Percentiles rank a stretch among this genome's conserved stretches.
Evolutionary conservation across 176 grass and related monocot genomes (phyloP).

Genomic region (Triticum timopheevii): DNA sequence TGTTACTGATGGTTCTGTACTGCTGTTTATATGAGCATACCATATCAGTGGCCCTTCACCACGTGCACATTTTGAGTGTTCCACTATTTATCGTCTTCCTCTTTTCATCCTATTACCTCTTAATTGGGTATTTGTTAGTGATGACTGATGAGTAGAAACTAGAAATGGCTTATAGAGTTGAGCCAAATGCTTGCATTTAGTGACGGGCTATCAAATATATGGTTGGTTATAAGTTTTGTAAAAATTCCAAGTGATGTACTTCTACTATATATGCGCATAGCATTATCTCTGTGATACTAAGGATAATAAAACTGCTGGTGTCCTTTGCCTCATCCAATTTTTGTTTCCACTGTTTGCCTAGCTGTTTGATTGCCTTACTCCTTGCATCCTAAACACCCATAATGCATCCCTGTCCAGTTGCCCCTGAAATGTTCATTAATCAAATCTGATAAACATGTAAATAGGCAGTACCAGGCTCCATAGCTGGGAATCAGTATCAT

Average conservation of each 20-base stretch:
- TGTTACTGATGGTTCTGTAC: background rate
- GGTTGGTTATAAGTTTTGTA: background rate
- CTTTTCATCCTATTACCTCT: background rate
- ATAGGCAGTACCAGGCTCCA: background rate
- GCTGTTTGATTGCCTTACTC: background rate
- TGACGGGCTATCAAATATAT: background rate
- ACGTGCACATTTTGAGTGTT: background rate
- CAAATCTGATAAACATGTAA: background rate
- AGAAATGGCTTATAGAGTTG: background rate
- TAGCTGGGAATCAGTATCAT: background rate
- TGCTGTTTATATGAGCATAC: background rate
- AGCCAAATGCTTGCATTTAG: background rate
- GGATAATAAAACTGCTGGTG: background rate
- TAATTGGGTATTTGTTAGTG: constrained; percentile 9
- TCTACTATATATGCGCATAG: background rate
- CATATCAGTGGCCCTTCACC: background rate
- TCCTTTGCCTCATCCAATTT: background rate
- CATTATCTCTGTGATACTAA: background rate
- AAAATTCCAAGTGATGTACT: background rate
- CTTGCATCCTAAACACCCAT: constrained; percentile 9
- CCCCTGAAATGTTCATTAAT: background rate
- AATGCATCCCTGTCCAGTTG: background rate
- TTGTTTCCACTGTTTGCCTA: background rate
- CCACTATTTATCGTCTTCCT: background rate
- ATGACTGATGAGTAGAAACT: background rate